Evolutionary conservation across 2,329 filamentous ascomycete genomes (phyloP), one percentile per base, ranked within the genome.

Genomic region (Aspergillus puulaauensis): DNA sequence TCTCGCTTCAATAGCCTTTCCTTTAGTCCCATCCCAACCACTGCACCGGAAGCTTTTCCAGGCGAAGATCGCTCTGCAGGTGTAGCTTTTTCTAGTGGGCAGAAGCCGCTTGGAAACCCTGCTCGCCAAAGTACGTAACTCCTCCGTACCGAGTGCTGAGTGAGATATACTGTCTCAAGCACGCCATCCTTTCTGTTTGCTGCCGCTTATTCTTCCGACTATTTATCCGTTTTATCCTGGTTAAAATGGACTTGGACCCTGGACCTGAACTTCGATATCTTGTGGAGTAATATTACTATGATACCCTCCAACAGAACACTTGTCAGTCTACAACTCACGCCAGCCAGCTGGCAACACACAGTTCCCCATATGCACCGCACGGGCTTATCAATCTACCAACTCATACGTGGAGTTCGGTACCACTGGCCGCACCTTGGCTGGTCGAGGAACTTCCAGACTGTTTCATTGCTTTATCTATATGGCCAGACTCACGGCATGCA

Each of bases 61-160:
- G 17, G 37, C 44, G 51, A 24, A 53, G 55, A 57, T 57, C 49
- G 4, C 35, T 44, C 39, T 57, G 43, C 39, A 57, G 50, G 55
- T 57, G 50, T 50, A 49, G 44, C 41, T 47, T 47, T 35, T 47
- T 9, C 35, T 37, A 5, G 24, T 3, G 7, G 17, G 23, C 4
- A 11, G n/a, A 47, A n/a, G 24, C 14, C 23, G 44, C 17, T 17
- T 39, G 1, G 35, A 17, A 46, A 46, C 23, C 44, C 35, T 6
- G n/a, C 21, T n/a, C n/a, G 21, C 21, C 35, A 49, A 19, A 40
- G 35, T 23, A 35, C 8, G 35, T 8, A 17, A 23, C 21, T 27
- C 35, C 35, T 33, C 14, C 21, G 21, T 11, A 31, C 8, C 27
- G 27, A 31, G 23, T 24, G 23, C 23, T 24, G 23, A 24, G 23